Evolutionary conservation across 1,284 basidiomycete species (phyloP).

Genomic region (Ganoderma resinaceum): DNA sequence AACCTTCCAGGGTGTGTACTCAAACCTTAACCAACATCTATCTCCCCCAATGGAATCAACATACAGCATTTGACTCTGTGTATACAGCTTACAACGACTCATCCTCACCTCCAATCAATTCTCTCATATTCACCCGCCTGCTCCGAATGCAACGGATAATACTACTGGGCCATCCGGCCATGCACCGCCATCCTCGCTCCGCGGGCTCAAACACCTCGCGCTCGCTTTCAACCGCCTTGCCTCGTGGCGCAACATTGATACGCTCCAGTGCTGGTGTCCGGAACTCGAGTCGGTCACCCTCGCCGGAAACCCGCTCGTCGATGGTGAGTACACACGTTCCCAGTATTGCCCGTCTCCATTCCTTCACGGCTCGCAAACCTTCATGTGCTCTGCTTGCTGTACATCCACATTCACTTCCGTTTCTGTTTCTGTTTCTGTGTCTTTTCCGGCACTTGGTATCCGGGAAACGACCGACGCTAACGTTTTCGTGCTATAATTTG

Average conservation of each 20-base stretch:
- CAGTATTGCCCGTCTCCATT: neutral
- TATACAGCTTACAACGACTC: conserved; percentile 62
- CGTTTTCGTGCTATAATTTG: neutral
- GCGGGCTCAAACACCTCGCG: conserved; percentile 57
- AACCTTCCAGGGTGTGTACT: conserved; percentile 58
- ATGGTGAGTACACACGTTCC: conserved; percentile 47
- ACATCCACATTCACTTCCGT: neutral
- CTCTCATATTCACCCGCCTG: conserved; percentile 51
- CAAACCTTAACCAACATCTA: conserved; percentile 1
- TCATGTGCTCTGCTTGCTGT: neutral
- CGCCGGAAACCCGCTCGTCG: conserved; percentile 65
- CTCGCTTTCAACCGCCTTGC: conserved; percentile 69
- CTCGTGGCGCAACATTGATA: conserved; percentile 76
- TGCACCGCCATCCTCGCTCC: conserved; percentile 35
- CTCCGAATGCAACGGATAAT: neutral
- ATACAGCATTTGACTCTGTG: conserved; percentile 23
- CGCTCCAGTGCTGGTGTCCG: conserved; percentile 72
- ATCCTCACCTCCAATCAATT: conserved; percentile 71
- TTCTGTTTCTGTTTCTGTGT: too few species aligned
- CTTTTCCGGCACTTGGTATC: neutral
- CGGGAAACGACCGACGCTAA: neutral
- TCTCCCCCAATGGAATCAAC: conserved; percentile 10
- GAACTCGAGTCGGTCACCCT: conserved; percentile 64
- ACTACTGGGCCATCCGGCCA: conserved; percentile 7
- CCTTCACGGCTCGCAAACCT: neutral